Evolutionary conservation across 1,139 yeast species (phyloP).

Genomic region (Geotrichum candidum): DNA sequence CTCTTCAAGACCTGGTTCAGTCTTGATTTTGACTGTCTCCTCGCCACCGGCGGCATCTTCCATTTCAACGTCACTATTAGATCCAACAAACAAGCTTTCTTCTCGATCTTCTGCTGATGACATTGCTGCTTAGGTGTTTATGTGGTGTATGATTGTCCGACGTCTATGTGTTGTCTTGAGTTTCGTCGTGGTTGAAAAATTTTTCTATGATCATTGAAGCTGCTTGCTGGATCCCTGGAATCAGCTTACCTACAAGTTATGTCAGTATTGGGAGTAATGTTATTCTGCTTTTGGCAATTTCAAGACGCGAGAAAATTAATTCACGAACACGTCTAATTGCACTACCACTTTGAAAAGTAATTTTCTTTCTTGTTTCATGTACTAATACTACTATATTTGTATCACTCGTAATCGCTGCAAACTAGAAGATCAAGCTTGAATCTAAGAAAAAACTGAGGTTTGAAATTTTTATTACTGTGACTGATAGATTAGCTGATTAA

Average conservation of each 20-base stretch:
- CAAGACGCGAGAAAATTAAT: background rate
- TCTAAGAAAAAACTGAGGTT: too few species aligned
- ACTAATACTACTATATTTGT: too few species aligned
- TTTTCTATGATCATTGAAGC: background rate
- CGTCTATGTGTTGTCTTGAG: background rate
- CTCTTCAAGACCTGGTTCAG: background rate
- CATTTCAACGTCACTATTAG: slow-evolving; percentile 6
- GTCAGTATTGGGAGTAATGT: background rate
- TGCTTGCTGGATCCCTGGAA: background rate
- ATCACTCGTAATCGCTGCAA: too few species aligned
- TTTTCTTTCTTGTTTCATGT: background rate
- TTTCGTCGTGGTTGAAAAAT: background rate
- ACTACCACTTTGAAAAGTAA: too few species aligned
- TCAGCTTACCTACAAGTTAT: background rate
- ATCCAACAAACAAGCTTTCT: slow-evolving; percentile 14
- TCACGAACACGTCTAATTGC: too few species aligned
- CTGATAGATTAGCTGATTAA: too few species aligned
- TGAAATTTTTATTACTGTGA: too few species aligned
- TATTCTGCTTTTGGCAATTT: background rate
- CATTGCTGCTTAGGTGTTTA: background rate
- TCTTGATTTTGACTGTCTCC: background rate
- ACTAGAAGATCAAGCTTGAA: too few species aligned
- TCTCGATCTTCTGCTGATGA: slow-evolving; percentile 6
- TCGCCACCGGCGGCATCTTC: slow-evolving; percentile 5
- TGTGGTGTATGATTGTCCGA: background rate